Evolutionary conservation across 345 rosid species (phyloP), one percentile per base, ranked within the genome.

Genomic region (Raphanus raphanistrum): DNA sequence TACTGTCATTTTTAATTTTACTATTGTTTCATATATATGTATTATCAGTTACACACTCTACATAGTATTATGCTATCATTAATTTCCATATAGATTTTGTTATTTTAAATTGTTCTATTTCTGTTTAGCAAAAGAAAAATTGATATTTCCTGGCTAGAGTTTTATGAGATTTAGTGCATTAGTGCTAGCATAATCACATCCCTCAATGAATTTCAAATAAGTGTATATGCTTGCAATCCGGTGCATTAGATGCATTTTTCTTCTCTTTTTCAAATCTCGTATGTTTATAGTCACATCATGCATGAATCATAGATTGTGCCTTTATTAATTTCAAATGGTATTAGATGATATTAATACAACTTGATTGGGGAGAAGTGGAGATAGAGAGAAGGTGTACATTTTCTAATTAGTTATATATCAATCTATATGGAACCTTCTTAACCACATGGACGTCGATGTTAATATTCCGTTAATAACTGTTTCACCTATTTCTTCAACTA

Each of bases 391-490:
- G 48, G 7, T 10, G 13, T 41, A 1, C 13, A 15, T 25, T 63
- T 63, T 35, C 70, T 69, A 6, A 36, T 62, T 76, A 70, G 45
- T 76, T 54, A 25, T 62, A 33, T 63, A 77, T 63, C 71, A 63
- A 63, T 63, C 50, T 62, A 13, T 61, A 62, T 63, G 70, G 43
- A 29, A 61, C 70, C 74, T 69, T 70, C 70, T 33, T 62, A 33
- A 10, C 63, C 26, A 76, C 64, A 62, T 52, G 57, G 80, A 70
- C 70, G 32, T 62, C 70, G 75, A 63, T 63, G 64, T 52, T 75
- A 68, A 43, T 33, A 12, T 11, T 12, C 15, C 15, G 43, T 36
- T 32, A 32, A 32, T 32, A 32, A 5, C 36, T 1, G 7, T 29
- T 29, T 3, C 32, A 29, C 32, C 32, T 29, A 29, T 21, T 29